phyloP scores from a whole-genome alignment of 2,329 filamentous ascomycete genomes.

The Calonectria pseudoreteaudii region DNA sequence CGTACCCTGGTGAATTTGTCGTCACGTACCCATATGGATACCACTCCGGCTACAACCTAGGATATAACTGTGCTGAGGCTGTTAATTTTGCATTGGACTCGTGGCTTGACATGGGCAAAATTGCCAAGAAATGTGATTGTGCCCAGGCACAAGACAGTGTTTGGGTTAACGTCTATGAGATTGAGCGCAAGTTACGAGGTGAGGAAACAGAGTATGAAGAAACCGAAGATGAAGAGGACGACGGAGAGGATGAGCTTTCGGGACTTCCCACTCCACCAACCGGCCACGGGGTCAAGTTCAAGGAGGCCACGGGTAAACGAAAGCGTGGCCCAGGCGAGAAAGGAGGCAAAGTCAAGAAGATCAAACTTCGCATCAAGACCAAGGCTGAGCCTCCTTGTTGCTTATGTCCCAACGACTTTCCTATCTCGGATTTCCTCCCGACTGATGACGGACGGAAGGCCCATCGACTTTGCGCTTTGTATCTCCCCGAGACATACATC shows the following conservation, averaged over 20 bases:
- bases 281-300: constrained; percentile 77
- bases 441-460: constrained; percentile 90
- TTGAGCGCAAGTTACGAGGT: constrained; percentile 92
- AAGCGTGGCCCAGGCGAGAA: constrained; percentile 50
- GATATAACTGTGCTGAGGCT: constrained; percentile 98
- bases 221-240: constrained; percentile 76
- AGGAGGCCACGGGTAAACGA: constrained; percentile 73
- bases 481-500: constrained; percentile 92
- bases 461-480: constrained; percentile 89
- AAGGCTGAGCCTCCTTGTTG: constrained; percentile 85
- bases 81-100: constrained; percentile 98
- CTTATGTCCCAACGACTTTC: constrained; percentile 91
- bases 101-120: constrained; percentile 94
- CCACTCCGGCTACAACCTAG: constrained; percentile 96
- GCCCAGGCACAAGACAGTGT: constrained; percentile 96
- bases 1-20: constrained; percentile 96
- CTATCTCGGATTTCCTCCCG: constrained; percentile 82
- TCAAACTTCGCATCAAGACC: constrained; percentile 80
- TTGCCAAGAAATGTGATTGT: constrained; percentile 97
- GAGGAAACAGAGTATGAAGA: constrained; percentile 89
- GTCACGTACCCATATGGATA: constrained; percentile 99
- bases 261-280: constrained; percentile 84
- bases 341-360: constrained; percentile 71
- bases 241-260: constrained; percentile 72
- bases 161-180: constrained; percentile 96